Percentiles rank a stretch among this genome's conserved stretches.
Evolutionary conservation across 768 basidiomycete genomes (phyloP).

Genomic region (Tricholoma flavovirens): DNA sequence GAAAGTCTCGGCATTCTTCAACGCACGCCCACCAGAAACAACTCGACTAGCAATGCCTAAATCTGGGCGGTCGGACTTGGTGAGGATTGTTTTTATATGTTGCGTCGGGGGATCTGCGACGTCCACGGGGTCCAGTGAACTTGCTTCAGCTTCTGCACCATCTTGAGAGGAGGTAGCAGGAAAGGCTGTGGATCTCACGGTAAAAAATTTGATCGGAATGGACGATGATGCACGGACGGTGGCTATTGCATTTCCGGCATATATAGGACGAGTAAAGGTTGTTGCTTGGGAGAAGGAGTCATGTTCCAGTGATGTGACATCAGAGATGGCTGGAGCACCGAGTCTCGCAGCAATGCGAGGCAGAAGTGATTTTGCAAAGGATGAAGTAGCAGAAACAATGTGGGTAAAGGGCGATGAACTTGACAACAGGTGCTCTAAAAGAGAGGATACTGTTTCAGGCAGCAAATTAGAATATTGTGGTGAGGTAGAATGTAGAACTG

Average conservation of each 20-base stretch:
- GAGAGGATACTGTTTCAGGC: slow-evolving; percentile 77
- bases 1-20: slow-evolving; percentile 96
- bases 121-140: slow-evolving; percentile 58
- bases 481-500: slow-evolving; percentile 65
- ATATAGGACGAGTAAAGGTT: slow-evolving; percentile 90
- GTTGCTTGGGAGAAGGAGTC: slow-evolving; percentile 66
- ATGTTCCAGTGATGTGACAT: slow-evolving; percentile 79
- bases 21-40: slow-evolving; percentile 90
- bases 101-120: slow-evolving; percentile 51
- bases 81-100: slow-evolving; percentile 70
- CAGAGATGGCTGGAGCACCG: slow-evolving; percentile 87
- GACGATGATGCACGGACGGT: slow-evolving; percentile 79
- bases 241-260: slow-evolving; percentile 95
- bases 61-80: slow-evolving; percentile 90
- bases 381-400: slow-evolving; percentile 87
- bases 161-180: slow-evolving; percentile 48
- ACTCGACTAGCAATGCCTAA: slow-evolving; percentile 82
- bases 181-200: slow-evolving; percentile 90
- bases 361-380: slow-evolving; percentile 86
- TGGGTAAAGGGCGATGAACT: slow-evolving; percentile 72
- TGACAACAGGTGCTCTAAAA: slow-evolving; percentile 71
- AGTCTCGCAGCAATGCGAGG: slow-evolving; percentile 88
- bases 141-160: slow-evolving; percentile 49
- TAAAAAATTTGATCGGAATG: slow-evolving; percentile 88
- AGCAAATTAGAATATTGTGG: slow-evolving; percentile 62